Percentiles rank a stretch among this genome's conserved stretches.
Evolutionary conservation across 78 protist species (phyloP).

Genomic region (Kipferlia bialata): DNA sequence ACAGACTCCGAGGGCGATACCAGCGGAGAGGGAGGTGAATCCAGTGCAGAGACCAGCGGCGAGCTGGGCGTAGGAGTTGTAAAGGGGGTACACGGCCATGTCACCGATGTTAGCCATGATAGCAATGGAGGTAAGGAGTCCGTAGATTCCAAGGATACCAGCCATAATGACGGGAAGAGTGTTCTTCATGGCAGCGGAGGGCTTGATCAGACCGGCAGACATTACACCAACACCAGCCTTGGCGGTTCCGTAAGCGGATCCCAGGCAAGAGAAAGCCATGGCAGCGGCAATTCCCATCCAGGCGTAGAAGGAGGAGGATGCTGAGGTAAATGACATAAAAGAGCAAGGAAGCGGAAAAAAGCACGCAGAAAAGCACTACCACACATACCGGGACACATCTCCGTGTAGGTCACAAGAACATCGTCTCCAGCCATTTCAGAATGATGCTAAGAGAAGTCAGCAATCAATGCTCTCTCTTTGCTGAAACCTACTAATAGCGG

Average conservation of each 20-base stretch:
- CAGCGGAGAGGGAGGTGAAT: constrained; percentile 85
- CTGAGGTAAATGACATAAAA: no score
- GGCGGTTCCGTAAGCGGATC: constrained; percentile 99
- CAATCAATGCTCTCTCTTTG: no score
- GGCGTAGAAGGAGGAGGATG: constrained; percentile 60
- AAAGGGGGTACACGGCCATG: constrained; percentile 26
- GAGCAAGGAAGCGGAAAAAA: no score
- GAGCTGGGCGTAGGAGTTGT: constrained; percentile 45
- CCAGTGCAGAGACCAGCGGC: constrained; percentile 80
- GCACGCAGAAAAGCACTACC: no score
- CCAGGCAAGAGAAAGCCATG: constrained; percentile 70
- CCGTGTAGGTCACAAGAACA: no score
- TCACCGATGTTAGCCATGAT: constrained; percentile 48
- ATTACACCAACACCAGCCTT: constrained; percentile 90
- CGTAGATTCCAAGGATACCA: constrained; percentile 95
- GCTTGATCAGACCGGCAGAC: constrained; percentile 83
- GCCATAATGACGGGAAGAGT: constrained; percentile 92
- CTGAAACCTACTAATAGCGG: no score
- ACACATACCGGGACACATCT: no score
- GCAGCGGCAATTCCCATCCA: constrained; percentile 64
- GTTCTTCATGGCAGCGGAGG: constrained; percentile 77
- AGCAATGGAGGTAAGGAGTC: constrained; percentile 83
- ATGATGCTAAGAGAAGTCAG: no score
- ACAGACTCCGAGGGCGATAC: constrained; percentile 77
- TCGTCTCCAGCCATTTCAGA: no score